Evolutionary conservation across 1,284 basidiomycete species (phyloP).

Genomic region (Gymnopus androsaceus): DNA sequence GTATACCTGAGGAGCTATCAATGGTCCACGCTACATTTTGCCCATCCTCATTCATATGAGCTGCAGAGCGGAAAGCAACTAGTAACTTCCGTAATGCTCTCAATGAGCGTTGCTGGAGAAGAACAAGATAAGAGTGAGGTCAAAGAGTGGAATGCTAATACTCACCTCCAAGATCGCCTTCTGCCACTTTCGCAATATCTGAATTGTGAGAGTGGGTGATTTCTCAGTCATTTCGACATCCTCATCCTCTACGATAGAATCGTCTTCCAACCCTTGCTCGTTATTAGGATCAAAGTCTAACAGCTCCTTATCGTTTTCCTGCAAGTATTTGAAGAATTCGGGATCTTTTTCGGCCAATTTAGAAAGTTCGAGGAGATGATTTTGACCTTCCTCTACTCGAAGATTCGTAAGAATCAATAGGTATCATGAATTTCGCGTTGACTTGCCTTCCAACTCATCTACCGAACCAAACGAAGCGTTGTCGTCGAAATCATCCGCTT

Average conservation of each 20-base stretch:
- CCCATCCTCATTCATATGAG: slow-evolving; percentile 86
- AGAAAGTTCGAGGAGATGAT: slow-evolving; percentile 82
- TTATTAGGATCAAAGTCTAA: slow-evolving; percentile 70
- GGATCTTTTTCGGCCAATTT: slow-evolving; percentile 94
- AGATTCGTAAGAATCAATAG: neutral
- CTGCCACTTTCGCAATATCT: slow-evolving; percentile 84
- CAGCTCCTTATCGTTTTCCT: slow-evolving; percentile 92
- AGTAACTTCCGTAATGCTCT: slow-evolving; percentile 84
- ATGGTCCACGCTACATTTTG: slow-evolving; percentile 79
- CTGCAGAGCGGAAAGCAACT: slow-evolving; percentile 87
- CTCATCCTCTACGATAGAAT: slow-evolving; percentile 38
- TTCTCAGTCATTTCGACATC: slow-evolving; percentile 46
- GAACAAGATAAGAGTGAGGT: neutral
- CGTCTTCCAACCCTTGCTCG: slow-evolving; percentile 34
- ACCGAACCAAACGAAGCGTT: slow-evolving; percentile 74
- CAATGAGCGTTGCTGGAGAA: slow-evolving; percentile 76
- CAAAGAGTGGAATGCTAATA: slow-evolving; percentile 1
- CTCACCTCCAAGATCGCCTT: slow-evolving; percentile 84
- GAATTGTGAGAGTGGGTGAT: slow-evolving; percentile 72
- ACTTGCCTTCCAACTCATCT: slow-evolving; percentile 72
- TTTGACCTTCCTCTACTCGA: slow-evolving; percentile 61
- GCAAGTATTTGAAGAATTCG: slow-evolving; percentile 97
- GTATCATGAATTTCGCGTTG: neutral
- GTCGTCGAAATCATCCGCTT: slow-evolving; percentile 49
- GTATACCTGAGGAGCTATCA: slow-evolving; percentile 71